Percentiles rank a stretch among this genome's conserved stretches.
phyloP scores from a whole-genome alignment of 148 eudicot genomes.

The Rheum nobile region DNA sequence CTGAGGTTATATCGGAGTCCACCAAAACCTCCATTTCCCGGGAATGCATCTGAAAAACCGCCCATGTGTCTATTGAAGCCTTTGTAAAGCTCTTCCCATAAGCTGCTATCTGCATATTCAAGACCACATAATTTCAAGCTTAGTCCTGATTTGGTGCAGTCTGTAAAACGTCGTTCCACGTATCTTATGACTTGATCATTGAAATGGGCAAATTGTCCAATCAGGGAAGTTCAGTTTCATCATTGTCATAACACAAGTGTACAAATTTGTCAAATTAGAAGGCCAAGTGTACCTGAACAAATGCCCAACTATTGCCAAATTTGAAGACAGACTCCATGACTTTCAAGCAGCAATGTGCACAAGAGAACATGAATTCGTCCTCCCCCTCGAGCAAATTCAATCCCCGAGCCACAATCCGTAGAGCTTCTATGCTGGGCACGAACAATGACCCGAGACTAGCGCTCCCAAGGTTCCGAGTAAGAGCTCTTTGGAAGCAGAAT shows the following conservation, averaged over 20 bases:
- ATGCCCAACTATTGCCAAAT: slow-evolving; percentile 93
- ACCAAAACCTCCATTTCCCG: slow-evolving; percentile 52
- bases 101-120: slow-evolving; percentile 57
- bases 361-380: slow-evolving; percentile 97
- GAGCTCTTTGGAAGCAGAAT: slow-evolving; percentile 80
- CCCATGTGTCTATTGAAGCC: slow-evolving; percentile 97
- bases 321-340: slow-evolving; percentile 78
- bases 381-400: slow-evolving; percentile 92
- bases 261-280: not conserved
- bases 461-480: slow-evolving; percentile 78
- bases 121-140: not conserved
- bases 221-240: not conserved
- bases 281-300: slow-evolving; percentile 62
- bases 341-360: slow-evolving; percentile 88
- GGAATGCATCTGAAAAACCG: slow-evolving; percentile 37
- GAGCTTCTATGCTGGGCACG: slow-evolving; percentile 84
- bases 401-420: slow-evolving; percentile 73
- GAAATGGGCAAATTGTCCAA: not conserved
- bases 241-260: not conserved
- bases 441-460: slow-evolving; percentile 85
- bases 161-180: not conserved
- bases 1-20: slow-evolving; percentile 71
- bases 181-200: not conserved
- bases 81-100: slow-evolving; percentile 78
- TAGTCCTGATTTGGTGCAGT: not conserved